A percentile compares a stretch with the other conserved stretches of the same genome.
Conservation (phyloP, 2,329 filamentous ascomycete genomes). For the Teratosphaeria pseudoeucalypti region DNA sequence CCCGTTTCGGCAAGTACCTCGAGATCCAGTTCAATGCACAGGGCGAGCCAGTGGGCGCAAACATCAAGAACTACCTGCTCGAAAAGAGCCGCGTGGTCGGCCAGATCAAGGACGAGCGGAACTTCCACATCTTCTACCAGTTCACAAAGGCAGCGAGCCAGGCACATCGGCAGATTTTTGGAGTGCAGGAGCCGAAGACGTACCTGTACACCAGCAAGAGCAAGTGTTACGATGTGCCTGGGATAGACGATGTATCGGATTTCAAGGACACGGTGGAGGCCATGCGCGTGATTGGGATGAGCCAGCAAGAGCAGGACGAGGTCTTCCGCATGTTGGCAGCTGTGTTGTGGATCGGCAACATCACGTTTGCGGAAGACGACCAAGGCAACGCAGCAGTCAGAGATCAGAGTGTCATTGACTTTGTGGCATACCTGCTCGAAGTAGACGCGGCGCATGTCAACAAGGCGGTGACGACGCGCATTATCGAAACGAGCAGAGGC, state of each 20-base stretch:
- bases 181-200: constrained; percentile 81
- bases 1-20: constrained; percentile 94
- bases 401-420: constrained; percentile 87
- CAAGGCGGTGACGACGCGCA: constrained; percentile 78
- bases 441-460: constrained; percentile 71
- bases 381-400: constrained; percentile 75
- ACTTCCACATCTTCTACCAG: constrained; percentile 99
- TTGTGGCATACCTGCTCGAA: constrained; percentile 86
- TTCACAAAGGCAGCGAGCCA: constrained; percentile 91
- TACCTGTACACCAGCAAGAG: constrained; percentile 91
- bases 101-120: constrained; percentile 89
- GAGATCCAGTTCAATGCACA: constrained; percentile 90
- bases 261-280: constrained; percentile 85
- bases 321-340: constrained; percentile 93
- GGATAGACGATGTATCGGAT: constrained; percentile 84
- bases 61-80: constrained; percentile 95
- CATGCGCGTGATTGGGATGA: constrained; percentile 87
- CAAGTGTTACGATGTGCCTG: constrained; percentile 87
- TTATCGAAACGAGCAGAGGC: constrained; percentile 62
- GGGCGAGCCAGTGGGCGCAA: constrained; percentile 88
- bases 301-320: constrained; percentile 81
- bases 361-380: constrained; percentile 83
- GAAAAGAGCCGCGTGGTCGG: constrained; percentile 93
- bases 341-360: constrained; percentile 89
- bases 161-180: constrained; percentile 77